Conservation (phyloP, 2,329 filamentous ascomycete species). For the Alternaria metachromatica region DNA sequence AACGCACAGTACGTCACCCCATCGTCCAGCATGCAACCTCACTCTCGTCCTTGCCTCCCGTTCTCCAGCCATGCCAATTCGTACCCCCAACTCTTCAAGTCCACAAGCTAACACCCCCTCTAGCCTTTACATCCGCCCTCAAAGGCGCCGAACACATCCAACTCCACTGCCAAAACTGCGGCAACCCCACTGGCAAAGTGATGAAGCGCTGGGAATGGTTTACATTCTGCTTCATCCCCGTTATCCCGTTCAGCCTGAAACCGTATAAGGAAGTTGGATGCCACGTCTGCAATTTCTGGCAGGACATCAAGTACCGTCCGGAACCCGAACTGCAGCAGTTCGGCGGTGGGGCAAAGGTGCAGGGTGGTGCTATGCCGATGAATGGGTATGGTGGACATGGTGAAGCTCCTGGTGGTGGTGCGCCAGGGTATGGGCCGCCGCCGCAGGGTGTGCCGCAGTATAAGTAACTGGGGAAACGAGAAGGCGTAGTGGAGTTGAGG, state of each 20-base stretch:
- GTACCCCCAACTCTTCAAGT: too few relatives aligned
- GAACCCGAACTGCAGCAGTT: constrained; percentile 45
- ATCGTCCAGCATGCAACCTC: too few relatives aligned
- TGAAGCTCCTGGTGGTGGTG: not conserved
- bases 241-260: constrained; percentile 71
- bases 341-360: constrained; percentile 11
- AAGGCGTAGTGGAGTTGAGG: not conserved
- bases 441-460: constrained; percentile 23
- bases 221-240: constrained; percentile 78
- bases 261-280: constrained; percentile 70
- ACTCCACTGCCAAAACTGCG: constrained; percentile 61
- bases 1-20: constrained; percentile 51
- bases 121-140: constrained; percentile 56
- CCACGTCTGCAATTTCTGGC: constrained; percentile 77
- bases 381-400: not conserved
- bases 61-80: too few relatives aligned
- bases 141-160: constrained; percentile 58
- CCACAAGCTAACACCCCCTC: too few relatives aligned
- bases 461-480: constrained; percentile 2
- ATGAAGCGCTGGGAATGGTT: constrained; percentile 64
- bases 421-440: constrained; percentile 14
- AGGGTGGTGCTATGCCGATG: constrained; percentile 27
- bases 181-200: constrained; percentile 52
- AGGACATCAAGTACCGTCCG: constrained; percentile 59
- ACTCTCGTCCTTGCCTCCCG: too few relatives aligned